phyloP scores from a whole-genome alignment of 2,329 filamentous ascomycete species.

The Penicillium capsulatum region DNA sequence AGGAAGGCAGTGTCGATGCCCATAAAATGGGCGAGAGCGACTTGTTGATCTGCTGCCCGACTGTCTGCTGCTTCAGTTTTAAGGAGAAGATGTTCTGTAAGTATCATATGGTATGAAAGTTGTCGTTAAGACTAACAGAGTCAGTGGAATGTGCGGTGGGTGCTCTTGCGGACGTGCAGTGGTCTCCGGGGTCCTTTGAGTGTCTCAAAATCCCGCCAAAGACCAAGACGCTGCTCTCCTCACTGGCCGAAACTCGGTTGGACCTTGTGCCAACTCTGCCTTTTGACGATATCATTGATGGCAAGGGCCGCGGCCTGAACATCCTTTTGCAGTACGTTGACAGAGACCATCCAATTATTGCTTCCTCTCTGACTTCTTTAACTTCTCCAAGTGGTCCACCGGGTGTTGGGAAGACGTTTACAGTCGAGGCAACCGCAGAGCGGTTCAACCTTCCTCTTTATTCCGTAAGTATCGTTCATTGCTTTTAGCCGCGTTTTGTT shows the following conservation, averaged over 20 bases:
- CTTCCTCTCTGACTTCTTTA: slow-evolving; percentile 1
- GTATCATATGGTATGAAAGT: no score
- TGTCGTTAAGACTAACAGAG: no score
- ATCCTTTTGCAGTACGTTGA: slow-evolving; percentile 25
- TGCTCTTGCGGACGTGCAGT: no score
- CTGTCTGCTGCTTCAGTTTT: slow-evolving; percentile 21
- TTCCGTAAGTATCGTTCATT: no score
- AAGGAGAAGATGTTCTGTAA: no score
- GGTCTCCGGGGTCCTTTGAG: slow-evolving; percentile 20
- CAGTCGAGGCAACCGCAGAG: slow-evolving; percentile 31
- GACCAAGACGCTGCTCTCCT: slow-evolving; percentile 17
- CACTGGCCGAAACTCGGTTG: slow-evolving; percentile 13
- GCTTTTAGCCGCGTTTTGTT: no score
- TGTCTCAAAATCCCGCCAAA: slow-evolving; percentile 20
- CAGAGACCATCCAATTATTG: slow-evolving; percentile 7
- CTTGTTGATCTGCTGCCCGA: slow-evolving; percentile 19
- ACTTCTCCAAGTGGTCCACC: slow-evolving; percentile 7
- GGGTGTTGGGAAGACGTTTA: slow-evolving; percentile 32
- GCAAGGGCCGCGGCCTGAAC: no score
- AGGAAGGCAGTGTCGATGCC: slow-evolving; percentile 9
- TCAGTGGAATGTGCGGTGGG: no score
- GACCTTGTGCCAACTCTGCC: no score
- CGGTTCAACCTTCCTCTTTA: no score
- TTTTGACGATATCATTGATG: no score
- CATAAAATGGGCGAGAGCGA: slow-evolving; percentile 13